Percentiles rank a stretch among this genome's conserved stretches.
These are phyloP conservation scores for Pseudophaeomoniella oleicola DNA, from an alignment of 2,329 filamentous ascomycete species.

Conservation along the genomic window DNA sequence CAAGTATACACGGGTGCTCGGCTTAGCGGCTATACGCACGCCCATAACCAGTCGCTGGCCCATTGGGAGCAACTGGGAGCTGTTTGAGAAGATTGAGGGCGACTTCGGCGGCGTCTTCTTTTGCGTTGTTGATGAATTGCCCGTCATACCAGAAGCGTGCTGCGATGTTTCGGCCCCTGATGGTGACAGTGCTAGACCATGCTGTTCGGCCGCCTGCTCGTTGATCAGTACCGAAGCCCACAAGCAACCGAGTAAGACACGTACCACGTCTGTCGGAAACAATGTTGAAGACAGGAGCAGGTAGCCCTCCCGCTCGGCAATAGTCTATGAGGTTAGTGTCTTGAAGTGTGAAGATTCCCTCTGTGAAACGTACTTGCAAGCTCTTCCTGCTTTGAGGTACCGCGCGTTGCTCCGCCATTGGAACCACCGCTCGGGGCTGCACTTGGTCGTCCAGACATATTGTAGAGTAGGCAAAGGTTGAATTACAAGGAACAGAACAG, in stretches of 20 bases:
- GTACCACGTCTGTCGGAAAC: conserved; percentile 53
- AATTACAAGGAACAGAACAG: too few relatives aligned
- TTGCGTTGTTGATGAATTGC: conserved; percentile 71
- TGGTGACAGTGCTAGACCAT: conserved; percentile 71
- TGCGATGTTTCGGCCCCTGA: conserved; percentile 49
- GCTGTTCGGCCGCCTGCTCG: conserved; percentile 71
- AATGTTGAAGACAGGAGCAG: conserved; percentile 50
- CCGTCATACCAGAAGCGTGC: conserved; percentile 89
- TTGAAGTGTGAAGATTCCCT: too few relatives aligned
- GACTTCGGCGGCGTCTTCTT: conserved; percentile 80
- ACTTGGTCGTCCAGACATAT: neutral
- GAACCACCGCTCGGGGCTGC: neutral
- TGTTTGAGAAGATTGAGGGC: conserved; percentile 27
- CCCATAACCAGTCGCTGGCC: neutral
- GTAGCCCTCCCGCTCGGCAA: conserved; percentile 40
- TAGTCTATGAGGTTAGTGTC: conserved; percentile 35
- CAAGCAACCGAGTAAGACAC: conserved; percentile 5
- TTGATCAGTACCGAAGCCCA: conserved; percentile 4
- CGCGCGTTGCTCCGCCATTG: too few relatives aligned
- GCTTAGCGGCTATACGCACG: neutral
- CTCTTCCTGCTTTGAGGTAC: conserved; percentile 37
- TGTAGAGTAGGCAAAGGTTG: neutral
- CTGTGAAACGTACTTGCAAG: conserved; percentile 38
- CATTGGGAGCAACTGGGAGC: neutral
- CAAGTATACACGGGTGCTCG: neutral